Evolutionary conservation across 352 stramenopile genomes (phyloP), one percentile per base, ranked within the genome.

Genomic region (Blastocystis sp.): DNA sequence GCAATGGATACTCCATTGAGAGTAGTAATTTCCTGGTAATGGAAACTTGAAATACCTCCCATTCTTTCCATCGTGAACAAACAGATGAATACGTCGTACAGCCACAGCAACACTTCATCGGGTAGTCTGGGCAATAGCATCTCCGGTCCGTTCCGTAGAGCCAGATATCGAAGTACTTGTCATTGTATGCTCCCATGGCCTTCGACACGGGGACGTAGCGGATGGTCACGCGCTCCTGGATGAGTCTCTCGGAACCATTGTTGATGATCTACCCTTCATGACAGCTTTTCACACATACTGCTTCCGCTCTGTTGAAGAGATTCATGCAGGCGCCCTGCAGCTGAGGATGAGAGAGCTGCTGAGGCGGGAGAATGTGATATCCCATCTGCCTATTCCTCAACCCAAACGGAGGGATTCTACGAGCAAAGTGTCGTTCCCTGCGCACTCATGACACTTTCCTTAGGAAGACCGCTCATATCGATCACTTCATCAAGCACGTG

Each of bases 161-260:
- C 57, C 63, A 85, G 32, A 85, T 73, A 29, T 72, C 49, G 27
- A 32, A 49, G 27, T 16, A 44, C 42, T 85, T 85, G 9, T 42
- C 75, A 18, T 85, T 85, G 38, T 56, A 76, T 27, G 38, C 24
- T 2, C 57, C 75, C 27, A 67, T 61, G 29, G 75, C 75, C 38
- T 85, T 73, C n/a, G 75, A 34, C 24, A 85, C 53, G 1, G 75
- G 75, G 48, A 85, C 65, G 27, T 61, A 34, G 16, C 40, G 40
- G 16, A 85, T 51, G 11, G 75, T 85, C 18, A 85, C 75, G 36
- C 75, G 75, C 40, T 85, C 38, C 63, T 85, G 75, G 24, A 85
- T 27, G 21, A 85, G 49, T 73, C 75, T 48, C 24, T 76, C 75
- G 21, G 64, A 36, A 54, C 40, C 48, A 11, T 32, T 8, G 34